phyloP scores from a whole-genome alignment of 2,329 filamentous ascomycete genomes.

The Fusarium xylarioides region DNA sequence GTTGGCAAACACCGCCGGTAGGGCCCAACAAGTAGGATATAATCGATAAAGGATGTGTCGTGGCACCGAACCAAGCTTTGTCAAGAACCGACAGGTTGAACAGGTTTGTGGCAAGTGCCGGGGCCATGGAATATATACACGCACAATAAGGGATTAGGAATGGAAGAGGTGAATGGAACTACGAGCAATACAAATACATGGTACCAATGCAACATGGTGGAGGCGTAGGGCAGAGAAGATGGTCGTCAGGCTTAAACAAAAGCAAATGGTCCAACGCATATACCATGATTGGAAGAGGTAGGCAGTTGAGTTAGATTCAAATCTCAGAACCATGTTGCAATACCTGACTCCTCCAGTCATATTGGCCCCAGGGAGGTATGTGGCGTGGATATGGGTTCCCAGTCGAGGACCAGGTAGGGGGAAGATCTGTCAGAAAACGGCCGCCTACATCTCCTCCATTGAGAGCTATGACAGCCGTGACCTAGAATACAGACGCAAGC shows the following conservation, averaged over 20 bases:
- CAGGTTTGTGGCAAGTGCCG: conserved; percentile 1
- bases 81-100: conserved; percentile 5
- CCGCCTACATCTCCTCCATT: conserved; percentile 11
- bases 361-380: conserved; percentile 30
- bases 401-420: conserved; percentile 7
- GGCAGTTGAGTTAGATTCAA: conserved; percentile 12
- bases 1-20: not conserved
- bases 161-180: not conserved
- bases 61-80: conserved; percentile 8
- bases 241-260: conserved; percentile 12
- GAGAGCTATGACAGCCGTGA: not conserved
- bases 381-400: conserved; percentile 38
- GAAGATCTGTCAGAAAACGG: conserved; percentile 25
- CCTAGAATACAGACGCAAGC: not conserved
- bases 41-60: conserved; percentile 3
- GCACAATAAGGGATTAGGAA: not conserved
- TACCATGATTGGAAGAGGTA: conserved; percentile 20
- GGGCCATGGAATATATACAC: not conserved
- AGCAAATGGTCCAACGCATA: conserved; percentile 9
- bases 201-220: not conserved
- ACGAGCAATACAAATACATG: not conserved
- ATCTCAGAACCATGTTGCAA: conserved; percentile 21
- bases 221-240: conserved; percentile 11
- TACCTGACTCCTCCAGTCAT: conserved; percentile 1
- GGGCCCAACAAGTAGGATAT: not conserved